Evolutionary conservation across 139 green algal genomes (phyloP), one percentile per base, ranked within the genome.

Genomic region (Coelastrella sp.): DNA sequence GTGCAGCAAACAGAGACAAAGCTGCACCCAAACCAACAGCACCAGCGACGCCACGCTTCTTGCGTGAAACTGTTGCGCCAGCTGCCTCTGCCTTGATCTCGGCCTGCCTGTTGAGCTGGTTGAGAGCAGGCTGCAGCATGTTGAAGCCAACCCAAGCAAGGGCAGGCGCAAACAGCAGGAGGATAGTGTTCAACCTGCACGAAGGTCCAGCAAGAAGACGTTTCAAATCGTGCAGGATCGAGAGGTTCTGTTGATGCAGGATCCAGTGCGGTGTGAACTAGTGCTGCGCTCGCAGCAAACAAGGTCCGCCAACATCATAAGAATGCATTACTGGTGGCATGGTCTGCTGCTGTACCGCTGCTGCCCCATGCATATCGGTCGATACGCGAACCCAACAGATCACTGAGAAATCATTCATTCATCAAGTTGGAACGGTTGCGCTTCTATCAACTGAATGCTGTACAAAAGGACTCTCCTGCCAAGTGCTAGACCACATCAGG

Each of bases 91-190:
- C 76, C 80, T 91, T 88, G 57, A 90, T 88, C 48, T 91, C 77
- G 25, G 17, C 27, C 93, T 95, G 95, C 45, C 89, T 81, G 63
- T 88, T 62, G 6, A 96, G 60, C 93, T 96, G 93, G 87, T 93
- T 93, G 60, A 91, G 48, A 4, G 84, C 75, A 0, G 89, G 87
- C 63, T 87, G 80, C 2, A 90, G 38, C 34, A 96, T 96, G 93
- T 96, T 96, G 91, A 96, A 95, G 7, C 77, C 88, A n/a, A 96
- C 93, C 93, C 93, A 96, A 50, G 90, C 93, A 23, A 96, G 27
- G 25, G 76, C 93, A 25, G 92, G 92, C 40, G 92, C 37, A 51
- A 96, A 91, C 40, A 95, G 89, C 7, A 86, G 86, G 25, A 71
- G 43, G 85, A 90, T 79, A 85, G 84, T 85, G 57, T 66, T 72